A percentile compares a stretch with the other conserved stretches of the same genome.
These are phyloP conservation scores for Colletotrichum truncatum DNA, from an alignment of 2,329 filamentous ascomycete genomes.

Conservation along the genomic window DNA sequence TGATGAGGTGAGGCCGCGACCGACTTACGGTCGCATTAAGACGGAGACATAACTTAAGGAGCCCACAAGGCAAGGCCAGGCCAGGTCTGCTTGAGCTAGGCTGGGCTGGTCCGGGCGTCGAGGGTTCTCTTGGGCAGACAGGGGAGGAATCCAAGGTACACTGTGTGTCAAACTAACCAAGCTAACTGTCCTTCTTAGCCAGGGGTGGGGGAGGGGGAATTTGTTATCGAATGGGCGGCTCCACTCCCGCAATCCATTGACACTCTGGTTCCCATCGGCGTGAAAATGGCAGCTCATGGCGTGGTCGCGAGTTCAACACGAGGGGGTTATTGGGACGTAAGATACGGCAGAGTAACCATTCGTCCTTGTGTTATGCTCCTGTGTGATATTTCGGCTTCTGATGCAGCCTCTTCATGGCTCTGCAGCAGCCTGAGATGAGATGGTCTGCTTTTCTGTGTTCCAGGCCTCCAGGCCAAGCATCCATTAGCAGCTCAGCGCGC, in stretches of 20 bases:
- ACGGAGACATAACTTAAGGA: too few species aligned
- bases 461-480: neutral
- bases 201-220: neutral
- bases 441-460: neutral
- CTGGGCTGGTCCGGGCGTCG: constrained; percentile 12
- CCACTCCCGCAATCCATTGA: constrained; percentile 11
- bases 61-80: neutral
- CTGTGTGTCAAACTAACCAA: neutral
- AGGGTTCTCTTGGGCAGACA: constrained; percentile 10
- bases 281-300: constrained; percentile 2
- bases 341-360: neutral
- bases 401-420: too few species aligned
- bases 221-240: constrained; percentile 7
- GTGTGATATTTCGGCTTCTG: too few species aligned
- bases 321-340: too few species aligned
- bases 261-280: constrained; percentile 1
- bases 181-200: constrained; percentile 14
- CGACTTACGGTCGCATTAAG: too few species aligned
- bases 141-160: neutral
- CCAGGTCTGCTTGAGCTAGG: neutral
- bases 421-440: neutral
- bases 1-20: too few species aligned
- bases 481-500: neutral
- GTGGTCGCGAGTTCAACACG: neutral
- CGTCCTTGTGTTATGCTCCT: neutral